Evolutionary conservation across 2,329 filamentous ascomycete species (phyloP), one percentile per base, ranked within the genome.

Genomic region (Rutstroemia sp.): DNA sequence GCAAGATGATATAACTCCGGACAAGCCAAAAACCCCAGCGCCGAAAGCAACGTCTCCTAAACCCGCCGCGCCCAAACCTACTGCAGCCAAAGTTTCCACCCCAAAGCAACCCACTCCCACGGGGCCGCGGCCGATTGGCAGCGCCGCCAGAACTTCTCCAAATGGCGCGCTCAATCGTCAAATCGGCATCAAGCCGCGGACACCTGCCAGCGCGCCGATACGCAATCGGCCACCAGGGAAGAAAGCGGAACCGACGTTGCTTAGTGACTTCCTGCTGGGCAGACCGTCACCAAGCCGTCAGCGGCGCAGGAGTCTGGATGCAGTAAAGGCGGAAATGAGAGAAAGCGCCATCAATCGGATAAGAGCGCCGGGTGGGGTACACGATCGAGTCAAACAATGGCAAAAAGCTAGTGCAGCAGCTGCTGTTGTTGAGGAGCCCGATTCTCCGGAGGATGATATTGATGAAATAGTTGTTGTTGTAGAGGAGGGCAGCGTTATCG

Each of bases 341-440:
- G 64, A 76, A 62, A 80, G 75, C 6, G 71, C 77, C n/a, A 81
- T 79, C 52, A 78, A 72, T 68, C 83, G 75, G 71, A 76, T 82
- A 63, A 84, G 75, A 72, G 81, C 75, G 66, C 87, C 82, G 0
- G 79, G 80, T 3, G 81, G 81, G n/a, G 87, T 95, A 48, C 82
- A 82, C 60, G 87, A 89, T 63, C 84, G 91, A 65, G 88, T 96
- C 53, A 86, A 85, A 64, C 81, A 86, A 71, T 96, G 91, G 91
- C 90, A 96, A 71, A 86, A 86, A 67, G 77, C 85, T 63, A 89
- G 87, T 66, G 87, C 86, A 37, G 79, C 80, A 5, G 86, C 84
- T 23, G 79, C 84, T 25, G 79, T 86, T 3, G 72, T 72, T 1
- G 78, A 74, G 2, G 74, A 79, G 55, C 77, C 78, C 1, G 73